Evolutionary conservation across 1,139 yeast genomes (phyloP), one percentile per base, ranked within the genome.

Genomic region (Hanseniaspora uvarum): DNA sequence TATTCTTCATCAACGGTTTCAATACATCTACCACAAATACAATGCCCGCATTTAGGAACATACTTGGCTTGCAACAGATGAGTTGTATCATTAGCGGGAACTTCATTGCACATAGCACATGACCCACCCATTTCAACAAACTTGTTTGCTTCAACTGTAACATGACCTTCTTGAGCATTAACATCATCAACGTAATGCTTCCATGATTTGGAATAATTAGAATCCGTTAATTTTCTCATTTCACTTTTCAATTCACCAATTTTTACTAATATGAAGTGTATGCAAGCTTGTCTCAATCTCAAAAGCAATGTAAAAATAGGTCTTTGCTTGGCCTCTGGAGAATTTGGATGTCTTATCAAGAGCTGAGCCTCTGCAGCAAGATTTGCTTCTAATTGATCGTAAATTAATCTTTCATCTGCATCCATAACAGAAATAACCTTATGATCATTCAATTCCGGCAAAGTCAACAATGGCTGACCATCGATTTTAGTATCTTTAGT

Each of bases 271-370:
- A 77, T 81, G 43, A 82, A 79, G 67, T 92, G 97, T 61, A 89
- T 82, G 64, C 96, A 86, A 2, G 95, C 94, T 68, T 92, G 97
- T 57, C 98, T 75, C 61, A 92, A 72, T 52, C 97, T 75, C 47
- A 89, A 70, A 57, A 92, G 73, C 61, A 89, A 69, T 0, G 88
- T 81, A 60, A 92, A 75, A 55, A 87, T 81, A 43, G 65, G 66
- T 24, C 66, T 61, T 30, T 61, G 60, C 55, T 70, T 57, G 12
- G 70, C 55, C n/a, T 36, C 24, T 14, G 48, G 48, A 5, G 39
- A 23, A 33, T 46, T 41, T 52, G 40, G 19, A 53, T 38, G 43
- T 59, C 61, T 65, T 59, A 80, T 70, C 4, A 50, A 34, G 6
- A 37, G 30, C 24, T 44, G 33, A 7, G 53, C 53, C 56, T 68